These are phyloP conservation scores for Gossypium ekmanianum DNA, from an alignment of 345 rosid species.

Conservation along the genomic window DNA sequence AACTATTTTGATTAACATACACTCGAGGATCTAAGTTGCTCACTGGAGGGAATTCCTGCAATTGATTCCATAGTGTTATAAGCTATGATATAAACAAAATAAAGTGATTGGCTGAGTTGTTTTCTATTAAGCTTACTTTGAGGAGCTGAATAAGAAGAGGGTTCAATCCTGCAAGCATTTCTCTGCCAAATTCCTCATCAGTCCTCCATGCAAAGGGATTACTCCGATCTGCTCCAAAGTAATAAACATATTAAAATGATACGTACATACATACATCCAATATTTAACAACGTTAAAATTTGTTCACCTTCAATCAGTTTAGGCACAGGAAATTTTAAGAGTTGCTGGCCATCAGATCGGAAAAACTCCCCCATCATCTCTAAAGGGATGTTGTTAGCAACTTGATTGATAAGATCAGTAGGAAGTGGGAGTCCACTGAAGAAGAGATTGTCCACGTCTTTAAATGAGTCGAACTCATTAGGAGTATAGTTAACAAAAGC, in stretches of 20 bases:
- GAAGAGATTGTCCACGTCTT: conserved; percentile 54
- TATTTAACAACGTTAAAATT: too few relatives aligned
- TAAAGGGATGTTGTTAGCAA: conserved; percentile 35
- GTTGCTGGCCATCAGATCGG: conserved; percentile 22
- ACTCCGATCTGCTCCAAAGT: not conserved
- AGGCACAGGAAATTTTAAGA: conserved; percentile 4
- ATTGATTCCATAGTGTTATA: not conserved
- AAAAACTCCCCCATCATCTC: conserved; percentile 51
- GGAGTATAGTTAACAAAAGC: conserved; percentile 40
- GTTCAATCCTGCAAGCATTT: conserved; percentile 86
- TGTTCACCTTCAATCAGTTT: not conserved
- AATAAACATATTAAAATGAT: not conserved
- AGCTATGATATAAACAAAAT: conserved; percentile 28
- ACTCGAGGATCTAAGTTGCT: conserved; percentile 51
- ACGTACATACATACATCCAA: not conserved
- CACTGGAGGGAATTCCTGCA: conserved; percentile 73
- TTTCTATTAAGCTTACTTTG: conserved; percentile 29
- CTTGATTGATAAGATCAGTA: conserved; percentile 26
- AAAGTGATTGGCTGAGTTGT: too few relatives aligned
- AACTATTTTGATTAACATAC: conserved; percentile 62
- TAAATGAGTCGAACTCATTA: conserved; percentile 50
- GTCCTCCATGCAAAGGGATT: conserved; percentile 52
- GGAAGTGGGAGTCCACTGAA: conserved; percentile 53
- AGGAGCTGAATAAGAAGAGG: conserved; percentile 59
- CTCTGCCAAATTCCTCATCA: conserved; percentile 71